phyloP scores from a whole-genome alignment of 176 grass and related monocot species.

The Zoysia japonica region DNA sequence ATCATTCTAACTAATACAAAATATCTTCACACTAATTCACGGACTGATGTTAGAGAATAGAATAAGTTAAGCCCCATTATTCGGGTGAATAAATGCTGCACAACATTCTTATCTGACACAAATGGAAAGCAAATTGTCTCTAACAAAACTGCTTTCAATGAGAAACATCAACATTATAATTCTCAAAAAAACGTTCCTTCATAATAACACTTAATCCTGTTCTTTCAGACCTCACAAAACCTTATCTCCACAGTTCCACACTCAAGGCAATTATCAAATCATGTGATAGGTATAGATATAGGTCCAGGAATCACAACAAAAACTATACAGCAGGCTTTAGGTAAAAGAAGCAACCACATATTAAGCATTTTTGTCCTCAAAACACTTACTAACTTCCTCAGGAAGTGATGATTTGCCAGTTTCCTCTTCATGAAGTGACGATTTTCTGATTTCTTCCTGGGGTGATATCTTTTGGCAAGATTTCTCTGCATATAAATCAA shows the following conservation, averaged over 20 bases:
- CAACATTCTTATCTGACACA: neutral
- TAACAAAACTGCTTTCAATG: neutral
- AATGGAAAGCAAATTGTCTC: neutral
- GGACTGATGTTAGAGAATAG: constrained; percentile 3
- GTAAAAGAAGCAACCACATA: neutral
- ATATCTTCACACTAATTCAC: constrained; percentile 18
- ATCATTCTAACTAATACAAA: constrained; percentile 37
- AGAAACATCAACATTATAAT: neutral
- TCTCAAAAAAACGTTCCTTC: neutral
- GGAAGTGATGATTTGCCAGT: constrained; percentile 25
- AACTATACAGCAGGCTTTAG: neutral
- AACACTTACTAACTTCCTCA: constrained; percentile 48
- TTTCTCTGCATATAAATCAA: constrained; percentile 48
- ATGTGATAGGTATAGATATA: neutral
- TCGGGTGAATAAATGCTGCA: neutral
- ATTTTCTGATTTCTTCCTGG: constrained; percentile 50
- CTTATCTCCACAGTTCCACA: neutral
- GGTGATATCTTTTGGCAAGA: constrained; percentile 51
- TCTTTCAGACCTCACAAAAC: constrained; percentile 24
- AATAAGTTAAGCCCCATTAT: constrained; percentile 18
- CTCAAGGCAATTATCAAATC: constrained; percentile 8
- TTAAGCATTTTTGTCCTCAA: neutral
- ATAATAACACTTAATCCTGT: neutral
- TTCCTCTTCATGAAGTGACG: constrained; percentile 42
- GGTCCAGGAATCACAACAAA: neutral